Evolutionary conservation across 1,284 basidiomycete genomes (phyloP).

Genomic region (Sanguinoderma infundibulare): DNA sequence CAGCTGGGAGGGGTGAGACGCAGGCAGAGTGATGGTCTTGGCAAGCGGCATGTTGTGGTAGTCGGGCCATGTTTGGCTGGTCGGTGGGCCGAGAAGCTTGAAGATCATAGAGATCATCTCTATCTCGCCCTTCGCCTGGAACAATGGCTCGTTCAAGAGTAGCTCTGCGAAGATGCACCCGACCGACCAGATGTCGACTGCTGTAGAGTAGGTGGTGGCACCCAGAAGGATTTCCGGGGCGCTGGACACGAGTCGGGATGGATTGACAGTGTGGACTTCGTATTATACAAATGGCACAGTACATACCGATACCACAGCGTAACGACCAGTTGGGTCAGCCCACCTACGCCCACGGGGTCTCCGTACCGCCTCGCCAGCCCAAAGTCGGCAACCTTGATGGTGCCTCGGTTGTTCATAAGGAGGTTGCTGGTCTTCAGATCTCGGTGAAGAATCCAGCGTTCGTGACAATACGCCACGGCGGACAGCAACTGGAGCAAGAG

Average conservation of each 20-base stretch:
- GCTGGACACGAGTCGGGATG: slow-evolving; percentile 45
- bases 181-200: slow-evolving; percentile 99
- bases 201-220: slow-evolving; percentile 91
- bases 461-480: slow-evolving; percentile 91
- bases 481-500: slow-evolving; percentile 93
- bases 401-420: slow-evolving; percentile 98
- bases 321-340: slow-evolving; percentile 97
- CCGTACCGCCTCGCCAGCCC: slow-evolving; percentile 95
- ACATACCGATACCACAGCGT: slow-evolving; percentile 98
- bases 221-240: slow-evolving; percentile 97
- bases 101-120: slow-evolving; percentile 95
- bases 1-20: slow-evolving; percentile 75
- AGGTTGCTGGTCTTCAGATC: slow-evolving; percentile 98
- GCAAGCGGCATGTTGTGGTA: slow-evolving; percentile 80
- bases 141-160: slow-evolving; percentile 90
- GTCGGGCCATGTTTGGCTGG: slow-evolving; percentile 85
- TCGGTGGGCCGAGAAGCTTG: slow-evolving; percentile 90
- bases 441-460: slow-evolving; percentile 97
- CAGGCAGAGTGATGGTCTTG: slow-evolving; percentile 79
- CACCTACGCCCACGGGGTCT: slow-evolving; percentile 90
- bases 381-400: slow-evolving; percentile 98
- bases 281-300: slow-evolving; percentile 9
- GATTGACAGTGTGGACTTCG: slow-evolving; percentile 24
- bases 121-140: slow-evolving; percentile 94
- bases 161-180: slow-evolving; percentile 99